phyloP scores from a whole-genome alignment of 345 rosid genomes.

The Rhodamnia argentea region DNA sequence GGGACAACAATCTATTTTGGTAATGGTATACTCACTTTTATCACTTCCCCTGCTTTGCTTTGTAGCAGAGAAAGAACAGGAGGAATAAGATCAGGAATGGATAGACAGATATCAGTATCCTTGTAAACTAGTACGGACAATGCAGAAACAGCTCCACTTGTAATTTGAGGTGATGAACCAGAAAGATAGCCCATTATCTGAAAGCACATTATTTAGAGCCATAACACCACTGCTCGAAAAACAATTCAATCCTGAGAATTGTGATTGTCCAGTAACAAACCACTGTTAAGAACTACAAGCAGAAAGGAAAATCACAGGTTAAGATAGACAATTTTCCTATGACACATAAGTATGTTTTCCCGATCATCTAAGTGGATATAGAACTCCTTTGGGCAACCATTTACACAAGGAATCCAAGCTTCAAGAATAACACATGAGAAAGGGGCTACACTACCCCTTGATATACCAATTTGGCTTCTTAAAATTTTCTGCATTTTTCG shows the following conservation, averaged over 20 bases:
- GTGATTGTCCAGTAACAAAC: not conserved
- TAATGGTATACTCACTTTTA: constrained; percentile 37
- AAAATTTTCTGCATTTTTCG: not conserved
- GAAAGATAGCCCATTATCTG: constrained; percentile 86
- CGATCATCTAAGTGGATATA: not conserved
- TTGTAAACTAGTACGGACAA: constrained; percentile 66
- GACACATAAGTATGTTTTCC: not conserved
- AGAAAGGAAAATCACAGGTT: not conserved
- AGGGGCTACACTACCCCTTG: not conserved
- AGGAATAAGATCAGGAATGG: constrained; percentile 60
- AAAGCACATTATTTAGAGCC: not conserved
- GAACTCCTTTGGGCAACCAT: not conserved
- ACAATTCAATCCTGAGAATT: not conserved
- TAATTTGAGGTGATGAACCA: constrained; percentile 85
- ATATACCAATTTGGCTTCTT: not conserved
- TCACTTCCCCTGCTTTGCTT: constrained; percentile 67
- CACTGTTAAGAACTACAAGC: not conserved
- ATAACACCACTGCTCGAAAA: not conserved
- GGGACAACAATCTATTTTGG: not conserved
- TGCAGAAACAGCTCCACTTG: constrained; percentile 92
- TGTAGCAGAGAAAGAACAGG: constrained; percentile 77
- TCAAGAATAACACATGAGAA: not conserved
- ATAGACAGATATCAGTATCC: constrained; percentile 48
- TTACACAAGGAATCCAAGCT: not conserved
- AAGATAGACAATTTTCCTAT: not conserved